These are phyloP conservation scores for Tremella mesenterica DNA, from an alignment of 768 basidiomycete genomes.

Conservation along the genomic window DNA sequence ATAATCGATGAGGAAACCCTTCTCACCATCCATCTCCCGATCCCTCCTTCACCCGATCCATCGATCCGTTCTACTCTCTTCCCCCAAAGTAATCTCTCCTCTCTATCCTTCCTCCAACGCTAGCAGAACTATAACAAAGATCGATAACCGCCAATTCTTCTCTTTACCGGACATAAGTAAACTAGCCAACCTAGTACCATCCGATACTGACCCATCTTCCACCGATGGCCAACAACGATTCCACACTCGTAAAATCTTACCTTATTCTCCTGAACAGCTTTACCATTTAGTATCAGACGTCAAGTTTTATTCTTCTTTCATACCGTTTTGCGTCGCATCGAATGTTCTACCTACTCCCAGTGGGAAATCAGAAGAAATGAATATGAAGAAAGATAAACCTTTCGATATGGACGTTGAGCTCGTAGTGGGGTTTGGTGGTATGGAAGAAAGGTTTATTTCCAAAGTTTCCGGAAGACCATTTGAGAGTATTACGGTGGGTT, in stretches of 20 bases:
- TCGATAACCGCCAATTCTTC: constrained; percentile 24
- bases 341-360: constrained; percentile 50
- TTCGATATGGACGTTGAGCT: constrained; percentile 70
- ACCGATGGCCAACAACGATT: constrained; percentile 54
- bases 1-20: too few species aligned
- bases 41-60: too few species aligned
- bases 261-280: constrained; percentile 72
- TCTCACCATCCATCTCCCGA: too few species aligned
- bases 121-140: not conserved
- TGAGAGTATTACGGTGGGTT: constrained; percentile 67
- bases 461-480: constrained; percentile 69
- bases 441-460: constrained; percentile 80
- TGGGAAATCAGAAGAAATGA: constrained; percentile 28
- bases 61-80: not conserved
- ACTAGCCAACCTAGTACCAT: constrained; percentile 12
- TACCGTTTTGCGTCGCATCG: constrained; percentile 78
- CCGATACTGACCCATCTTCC: constrained; percentile 30
- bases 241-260: constrained; percentile 75
- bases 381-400: constrained; percentile 44
- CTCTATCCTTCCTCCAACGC: not conserved
- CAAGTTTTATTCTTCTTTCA: constrained; percentile 69
- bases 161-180: constrained; percentile 34
- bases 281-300: constrained; percentile 84
- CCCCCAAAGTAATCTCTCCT: not conserved
- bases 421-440: constrained; percentile 75